phyloP scores from a whole-genome alignment of 345 rosid genomes.

The Ricinus communis region DNA sequence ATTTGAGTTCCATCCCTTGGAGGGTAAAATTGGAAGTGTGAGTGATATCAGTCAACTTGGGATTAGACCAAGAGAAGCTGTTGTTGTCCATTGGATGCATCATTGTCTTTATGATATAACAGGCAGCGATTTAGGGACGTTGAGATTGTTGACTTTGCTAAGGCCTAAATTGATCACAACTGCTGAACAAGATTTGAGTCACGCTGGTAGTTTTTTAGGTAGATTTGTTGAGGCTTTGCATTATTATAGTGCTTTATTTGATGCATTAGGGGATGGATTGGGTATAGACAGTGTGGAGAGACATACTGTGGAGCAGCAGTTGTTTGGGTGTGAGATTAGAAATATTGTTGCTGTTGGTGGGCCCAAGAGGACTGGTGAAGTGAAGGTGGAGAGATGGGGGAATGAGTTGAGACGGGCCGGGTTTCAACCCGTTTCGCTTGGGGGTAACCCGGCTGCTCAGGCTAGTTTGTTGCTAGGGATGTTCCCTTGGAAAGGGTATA shows the following conservation, averaged over 20 bases:
- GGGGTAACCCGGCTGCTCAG: slow-evolving; percentile 86
- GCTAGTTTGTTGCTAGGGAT: slow-evolving; percentile 81
- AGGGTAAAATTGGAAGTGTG: slow-evolving; percentile 75
- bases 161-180: slow-evolving; percentile 74
- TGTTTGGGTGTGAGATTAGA: slow-evolving; percentile 79
- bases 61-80: slow-evolving; percentile 57
- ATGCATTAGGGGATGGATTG: slow-evolving; percentile 83
- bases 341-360: slow-evolving; percentile 83
- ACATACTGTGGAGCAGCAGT: slow-evolving; percentile 85
- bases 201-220: slow-evolving; percentile 68
- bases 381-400: slow-evolving; percentile 75
- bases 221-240: slow-evolving; percentile 93
- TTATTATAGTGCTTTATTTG: slow-evolving; percentile 94
- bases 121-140: slow-evolving; percentile 62
- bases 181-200: slow-evolving; percentile 86
- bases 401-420: slow-evolving; percentile 70
- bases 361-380: slow-evolving; percentile 71
- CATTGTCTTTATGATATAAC: slow-evolving; percentile 85
- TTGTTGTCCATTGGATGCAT: slow-evolving; percentile 97
- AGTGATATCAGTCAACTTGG: slow-evolving; percentile 58
- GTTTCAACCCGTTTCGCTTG: slow-evolving; percentile 68
- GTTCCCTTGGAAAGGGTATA: slow-evolving; percentile 95
- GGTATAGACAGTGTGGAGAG: slow-evolving; percentile 67
- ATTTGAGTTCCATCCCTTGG: slow-evolving; percentile 73
- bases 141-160: slow-evolving; percentile 52